These are phyloP conservation scores for Mycena alexandri DNA, from an alignment of 768 basidiomycete genomes.

Conservation along the genomic window DNA sequence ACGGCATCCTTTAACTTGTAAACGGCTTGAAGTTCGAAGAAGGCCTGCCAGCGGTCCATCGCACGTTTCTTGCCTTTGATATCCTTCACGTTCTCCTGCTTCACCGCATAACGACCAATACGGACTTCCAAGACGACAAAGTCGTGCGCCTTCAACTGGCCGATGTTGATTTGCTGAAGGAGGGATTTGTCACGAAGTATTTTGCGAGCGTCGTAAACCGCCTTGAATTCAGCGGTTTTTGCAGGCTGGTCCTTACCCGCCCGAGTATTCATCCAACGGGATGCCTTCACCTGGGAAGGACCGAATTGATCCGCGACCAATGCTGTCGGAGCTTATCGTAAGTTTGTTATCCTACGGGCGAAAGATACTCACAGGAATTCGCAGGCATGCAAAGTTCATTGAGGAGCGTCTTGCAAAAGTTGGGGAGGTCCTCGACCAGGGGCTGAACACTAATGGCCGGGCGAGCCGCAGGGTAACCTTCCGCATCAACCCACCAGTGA, in stretches of 20 bases:
- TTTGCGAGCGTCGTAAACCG: background rate
- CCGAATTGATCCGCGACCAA: background rate
- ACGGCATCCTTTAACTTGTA: constrained; percentile 1
- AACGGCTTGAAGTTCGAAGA: constrained; percentile 8
- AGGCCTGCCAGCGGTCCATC: constrained; percentile 11
- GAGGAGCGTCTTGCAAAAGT: background rate
- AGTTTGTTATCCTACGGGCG: background rate
- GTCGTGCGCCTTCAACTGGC: constrained; percentile 1
- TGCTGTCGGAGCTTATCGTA: background rate
- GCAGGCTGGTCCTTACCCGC: background rate
- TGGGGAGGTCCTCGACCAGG: background rate
- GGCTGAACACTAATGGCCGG: background rate
- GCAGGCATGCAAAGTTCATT: background rate
- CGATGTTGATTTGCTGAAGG: constrained; percentile 2
- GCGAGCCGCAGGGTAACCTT: background rate
- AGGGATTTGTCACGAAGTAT: background rate
- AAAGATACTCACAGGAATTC: background rate
- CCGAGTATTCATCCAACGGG: background rate
- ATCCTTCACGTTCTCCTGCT: background rate
- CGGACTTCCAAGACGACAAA: background rate
- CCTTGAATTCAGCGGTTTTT: constrained; percentile 6
- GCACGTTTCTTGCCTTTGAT: background rate
- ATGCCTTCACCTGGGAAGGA: background rate
- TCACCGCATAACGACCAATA: background rate
- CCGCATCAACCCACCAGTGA: background rate